Evolutionary conservation across 768 basidiomycete species (phyloP), one percentile per base, ranked within the genome.

Genomic region (Tulasnella sp.): DNA sequence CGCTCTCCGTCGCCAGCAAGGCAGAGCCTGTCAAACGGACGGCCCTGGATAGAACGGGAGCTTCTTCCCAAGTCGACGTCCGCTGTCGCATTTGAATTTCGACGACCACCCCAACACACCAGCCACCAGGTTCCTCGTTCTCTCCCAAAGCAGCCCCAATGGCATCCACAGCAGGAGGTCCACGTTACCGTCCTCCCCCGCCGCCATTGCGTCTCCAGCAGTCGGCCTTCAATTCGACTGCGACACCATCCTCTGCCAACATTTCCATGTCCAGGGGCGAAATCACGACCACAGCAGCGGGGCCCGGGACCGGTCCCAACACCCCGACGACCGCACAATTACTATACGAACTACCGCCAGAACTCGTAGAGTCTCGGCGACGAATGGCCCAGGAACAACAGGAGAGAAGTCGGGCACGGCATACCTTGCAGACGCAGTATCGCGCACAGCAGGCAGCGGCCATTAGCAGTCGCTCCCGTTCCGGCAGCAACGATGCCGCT

Each of bases 271-370:
- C 62, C 62, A 68, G 62, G 34, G 62, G 62, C 62, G 62, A 68
- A 68, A 68, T 68, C 62, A 68, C 62, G 62, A 68, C 62, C 14
- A 68, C 62, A 68, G 62, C 62, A 68, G 62, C 62, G 62, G 62
- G 62, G 62, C 62, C 62, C 62, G 62, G 62, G 31, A 68, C 62
- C 62, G 62, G 62, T 68, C 27, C 62, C 62, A 68, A 27, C 62
- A 68, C 89, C 82, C 86, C 88, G 75, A 89, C 91, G 84, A 89
- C 92, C 7, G 62, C 62, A 34, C 62, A 68, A 75, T 90, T 93
- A 84, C 91, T 93, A 86, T 93, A 93, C 85, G 91, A 93, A 86
- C 88, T 93, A 81, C 92, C 93, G 82, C 88, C 92, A 21, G 85
- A 68, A 68, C 62, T 68, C 62, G 62, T 68, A 7, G 62, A 68